Base-by-base conservation (phyloP, 2,329 filamentous ascomycete species). In the Stagonosporopsis rhizophila region DNA sequence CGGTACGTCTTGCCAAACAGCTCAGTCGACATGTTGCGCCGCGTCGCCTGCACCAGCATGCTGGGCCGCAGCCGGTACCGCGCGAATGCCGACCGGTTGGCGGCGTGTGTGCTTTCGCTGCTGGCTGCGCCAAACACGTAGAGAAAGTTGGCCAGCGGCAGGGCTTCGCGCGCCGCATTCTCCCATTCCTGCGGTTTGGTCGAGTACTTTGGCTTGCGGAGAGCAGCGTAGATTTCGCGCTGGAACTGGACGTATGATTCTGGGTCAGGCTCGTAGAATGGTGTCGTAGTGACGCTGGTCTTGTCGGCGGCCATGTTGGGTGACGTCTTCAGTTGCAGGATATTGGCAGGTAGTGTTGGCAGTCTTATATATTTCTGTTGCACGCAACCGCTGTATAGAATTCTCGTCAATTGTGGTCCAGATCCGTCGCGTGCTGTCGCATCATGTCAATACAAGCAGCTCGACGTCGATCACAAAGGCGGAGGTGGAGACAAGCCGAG, bases 1-100 rank as follows among this genome's bases (percentile, higher is more conserved):
- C 78, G 72, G 44, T 83, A 79, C 41, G 73, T 73, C 30, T 75
- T 72, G 1, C 80, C 81, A 35, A 78, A 78, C n/a, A 62, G 42
- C 44, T 69, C 58, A 1, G 70, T 64, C 9, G 66, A 69, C 44
- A 72, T 53, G 54, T 73, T 60, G 30, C 74, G 66, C 17, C 64
- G 64, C 1, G 77, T 78, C 1, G 70, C 72, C 44, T 77, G 73
- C 23, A 72, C 69, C 1, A 79, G 69, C 77, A 79, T 78, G 60
- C 66, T 73, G 28, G 77, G 77, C 1, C 72, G 69, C 9, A 79
- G 66, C 2, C 75, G 64, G 56, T 77, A 79, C 11, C 67, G 69
- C 22, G 75, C 70, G 47, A 79, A 79, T 1, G 77, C 76, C 5
- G 70, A 72, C 11, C 72, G 49, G 44, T 79, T 79, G 12, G 73